Evolutionary conservation across 2,329 filamentous ascomycete genomes (phyloP), one percentile per base, ranked within the genome.

Genomic region (Penicillium polonicum): DNA sequence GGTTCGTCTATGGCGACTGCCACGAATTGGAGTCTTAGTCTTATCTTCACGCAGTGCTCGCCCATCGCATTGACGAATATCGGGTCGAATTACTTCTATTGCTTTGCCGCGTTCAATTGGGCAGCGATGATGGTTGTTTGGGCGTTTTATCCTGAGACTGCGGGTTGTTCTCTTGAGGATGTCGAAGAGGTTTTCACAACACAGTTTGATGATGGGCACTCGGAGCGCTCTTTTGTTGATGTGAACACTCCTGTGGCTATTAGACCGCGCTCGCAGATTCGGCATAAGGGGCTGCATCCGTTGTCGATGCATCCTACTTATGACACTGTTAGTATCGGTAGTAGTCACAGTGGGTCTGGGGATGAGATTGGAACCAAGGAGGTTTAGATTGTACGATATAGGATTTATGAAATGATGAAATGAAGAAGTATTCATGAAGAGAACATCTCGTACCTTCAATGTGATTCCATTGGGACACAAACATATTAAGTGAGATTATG

Each of bases 41-140:
- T 83, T 4, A 68, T 83, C 21, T 80, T 83, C 57, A 77, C 78
- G 7, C 79, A 82, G 56, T 81, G 80, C 59, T 77, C 76, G 3
- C 81, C 80, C 0, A 72, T 74, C 27, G 80, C 78, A 0, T 68
- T 80, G 4, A 71, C 70, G 0, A 66, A 61, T 1, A 68, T 82
- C 19, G 77, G 75, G 0, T 83, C 81, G 60, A 68, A 72, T 21
- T 84, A 82, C 64, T 83, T 80, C 44, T 81, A 80, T 63, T 70
- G 77, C 13, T 81, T 81, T 64, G 75, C 76, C 42, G 79, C 76
- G 7, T 80, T 82, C 65, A 82, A 81, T 58, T 72, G 80, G 65
- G 72, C 74, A 17, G 79, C 74, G 4, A 72, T 74, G 23, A 19
- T 70, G 3, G 15, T 73, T 15, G 64, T 71, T 44, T 76, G 72